Percentiles rank a stretch among this genome's conserved stretches.
These are phyloP conservation scores for Arthrobotrys iridis DNA, from an alignment of 2,329 filamentous ascomycete species.

Conservation along the genomic window DNA sequence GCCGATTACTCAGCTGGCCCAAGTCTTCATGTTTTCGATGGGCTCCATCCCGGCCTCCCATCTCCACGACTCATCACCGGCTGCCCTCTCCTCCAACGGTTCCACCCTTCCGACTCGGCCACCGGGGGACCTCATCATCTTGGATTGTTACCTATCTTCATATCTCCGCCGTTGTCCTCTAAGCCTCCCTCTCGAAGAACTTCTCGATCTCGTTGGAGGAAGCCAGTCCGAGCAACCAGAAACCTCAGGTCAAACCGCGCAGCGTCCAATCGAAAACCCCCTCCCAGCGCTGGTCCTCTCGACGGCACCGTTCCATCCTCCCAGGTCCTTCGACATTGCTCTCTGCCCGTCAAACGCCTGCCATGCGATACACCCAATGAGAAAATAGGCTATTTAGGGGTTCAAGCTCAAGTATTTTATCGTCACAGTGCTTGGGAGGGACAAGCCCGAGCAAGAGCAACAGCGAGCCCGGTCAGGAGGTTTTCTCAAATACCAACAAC, in stretches of 20 bases:
- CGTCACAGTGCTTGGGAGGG: not conserved
- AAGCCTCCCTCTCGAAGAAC: not conserved
- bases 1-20: constrained; percentile 21
- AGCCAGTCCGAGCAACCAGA: too few species aligned
- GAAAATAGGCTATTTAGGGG: not conserved
- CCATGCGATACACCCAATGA: constrained; percentile 6
- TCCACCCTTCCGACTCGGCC: not conserved
- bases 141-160: not conserved
- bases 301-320: constrained; percentile 3
- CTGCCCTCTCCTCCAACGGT: not conserved
- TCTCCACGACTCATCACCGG: not conserved
- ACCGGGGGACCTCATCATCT: not conserved
- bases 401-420: not conserved
- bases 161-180: not conserved
- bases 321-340: constrained; percentile 18
- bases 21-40: not conserved
- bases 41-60: constrained; percentile 6
- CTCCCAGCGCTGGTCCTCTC: not conserved
- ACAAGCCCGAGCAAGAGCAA: constrained; percentile 4
- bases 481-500: not conserved
- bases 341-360: not conserved
- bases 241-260: constrained; percentile 13
- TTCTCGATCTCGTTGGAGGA: too few species aligned
- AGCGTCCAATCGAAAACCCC: constrained; percentile 14
- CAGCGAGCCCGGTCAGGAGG: constrained; percentile 19